These are phyloP conservation scores for Croton laevigatus DNA, from an alignment of 441 rosid genomes.

Conservation along the genomic window DNA sequence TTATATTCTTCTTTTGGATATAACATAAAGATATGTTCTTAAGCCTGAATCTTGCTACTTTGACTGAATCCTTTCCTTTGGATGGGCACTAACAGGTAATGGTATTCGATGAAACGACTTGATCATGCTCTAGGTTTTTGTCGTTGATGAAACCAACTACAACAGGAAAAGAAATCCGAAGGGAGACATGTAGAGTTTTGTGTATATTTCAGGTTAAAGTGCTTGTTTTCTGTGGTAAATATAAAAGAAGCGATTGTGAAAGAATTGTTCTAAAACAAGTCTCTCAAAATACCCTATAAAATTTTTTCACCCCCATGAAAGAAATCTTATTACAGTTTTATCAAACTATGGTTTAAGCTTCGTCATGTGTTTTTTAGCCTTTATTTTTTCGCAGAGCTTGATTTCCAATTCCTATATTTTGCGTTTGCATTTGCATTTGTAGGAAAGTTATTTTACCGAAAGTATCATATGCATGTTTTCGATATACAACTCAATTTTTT, in stretches of 20 bases:
- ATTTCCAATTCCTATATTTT: too few species aligned
- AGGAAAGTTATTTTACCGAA: too few species aligned
- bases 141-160: constrained; percentile 35
- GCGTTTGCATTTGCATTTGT: too few species aligned
- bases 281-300: constrained; percentile 7
- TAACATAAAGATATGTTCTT: background rate
- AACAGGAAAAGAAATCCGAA: constrained; percentile 16
- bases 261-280: constrained; percentile 19
- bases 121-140: constrained; percentile 32
- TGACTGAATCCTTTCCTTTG: constrained; percentile 17
- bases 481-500: too few species aligned
- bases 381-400: background rate
- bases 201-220: constrained; percentile 41
- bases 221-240: constrained; percentile 28
- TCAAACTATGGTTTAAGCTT: background rate
- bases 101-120: constrained; percentile 59
- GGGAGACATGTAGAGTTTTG: constrained; percentile 29
- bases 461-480: too few species aligned
- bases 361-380: background rate
- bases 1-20: background rate
- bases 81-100: constrained; percentile 39
- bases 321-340: constrained; percentile 12
- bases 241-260: constrained; percentile 16
- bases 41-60: background rate
- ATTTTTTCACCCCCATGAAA: constrained; percentile 2